These are phyloP conservation scores for Eucalyptus viminalis DNA, from an alignment of 345 rosid genomes.

Conservation along the genomic window DNA sequence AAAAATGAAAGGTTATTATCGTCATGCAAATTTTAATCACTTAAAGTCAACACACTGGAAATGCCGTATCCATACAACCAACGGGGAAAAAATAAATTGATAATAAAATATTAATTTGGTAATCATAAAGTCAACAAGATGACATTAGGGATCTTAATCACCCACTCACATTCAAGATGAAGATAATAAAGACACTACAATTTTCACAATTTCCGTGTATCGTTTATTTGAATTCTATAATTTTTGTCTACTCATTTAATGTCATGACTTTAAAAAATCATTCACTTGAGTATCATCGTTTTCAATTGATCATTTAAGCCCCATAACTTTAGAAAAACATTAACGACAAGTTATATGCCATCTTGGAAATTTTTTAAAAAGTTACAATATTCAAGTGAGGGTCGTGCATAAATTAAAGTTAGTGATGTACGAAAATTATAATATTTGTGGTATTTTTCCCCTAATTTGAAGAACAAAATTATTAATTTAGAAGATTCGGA, in stretches of 20 bases:
- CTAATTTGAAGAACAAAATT: not conserved
- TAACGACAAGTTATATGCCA: not conserved
- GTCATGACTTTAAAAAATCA: not conserved
- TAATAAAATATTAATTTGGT: not conserved
- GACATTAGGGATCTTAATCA: not conserved
- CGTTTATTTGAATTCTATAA: no score
- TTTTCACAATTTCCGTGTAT: no score
- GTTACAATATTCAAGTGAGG: not conserved
- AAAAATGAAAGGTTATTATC: not conserved
- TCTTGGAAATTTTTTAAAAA: fast-evolving
- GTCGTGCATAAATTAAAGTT: not conserved
- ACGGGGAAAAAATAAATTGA: not conserved
- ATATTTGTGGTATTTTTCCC: not conserved
- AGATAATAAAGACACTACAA: not conserved
- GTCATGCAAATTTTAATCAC: not conserved
- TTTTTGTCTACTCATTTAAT: no score
- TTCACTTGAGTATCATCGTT: not conserved
- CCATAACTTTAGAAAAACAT: not conserved
- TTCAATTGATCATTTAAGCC: not conserved
- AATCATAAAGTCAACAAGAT: not conserved
- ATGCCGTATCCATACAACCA: not conserved
- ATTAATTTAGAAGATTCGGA: not conserved
- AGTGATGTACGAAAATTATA: not conserved
- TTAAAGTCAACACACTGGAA: not conserved
- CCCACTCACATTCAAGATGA: not conserved